Percentiles rank a stretch among this genome's conserved stretches.
Evolutionary conservation across 2,329 filamentous ascomycete genomes (phyloP).

Genomic region (Epichloe scottii): DNA sequence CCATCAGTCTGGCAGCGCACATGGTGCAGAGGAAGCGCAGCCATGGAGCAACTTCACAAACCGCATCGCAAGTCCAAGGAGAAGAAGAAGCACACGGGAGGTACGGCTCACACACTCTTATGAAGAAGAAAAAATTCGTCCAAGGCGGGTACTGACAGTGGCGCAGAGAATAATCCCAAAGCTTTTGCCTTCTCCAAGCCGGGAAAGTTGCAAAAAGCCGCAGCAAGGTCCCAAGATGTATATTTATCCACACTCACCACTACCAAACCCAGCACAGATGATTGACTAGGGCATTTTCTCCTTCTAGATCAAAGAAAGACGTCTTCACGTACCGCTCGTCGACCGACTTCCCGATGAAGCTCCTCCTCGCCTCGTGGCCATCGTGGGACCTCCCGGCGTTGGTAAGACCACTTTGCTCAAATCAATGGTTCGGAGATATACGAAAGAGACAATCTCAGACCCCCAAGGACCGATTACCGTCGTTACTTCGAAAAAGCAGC

Average conservation of each 20-base stretch:
- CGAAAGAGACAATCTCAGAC: conserved; percentile 84
- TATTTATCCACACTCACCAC: conserved; percentile 8
- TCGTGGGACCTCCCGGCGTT: conserved; percentile 88
- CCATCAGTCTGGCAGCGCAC: background rate
- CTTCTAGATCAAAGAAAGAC: conserved; percentile 76
- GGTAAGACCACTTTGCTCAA: conserved; percentile 95
- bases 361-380: conserved; percentile 81
- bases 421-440: conserved; percentile 84
- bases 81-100: conserved; percentile 59
- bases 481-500: conserved; percentile 89
- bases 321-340: conserved; percentile 90
- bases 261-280: background rate
- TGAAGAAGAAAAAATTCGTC: background rate
- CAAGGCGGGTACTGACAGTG: conserved; percentile 8
- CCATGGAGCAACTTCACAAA: conserved; percentile 73
- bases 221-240: conserved; percentile 61
- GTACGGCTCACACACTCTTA: conserved; percentile 21
- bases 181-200: conserved; percentile 78
- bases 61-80: conserved; percentile 79
- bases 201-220: conserved; percentile 65
- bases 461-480: conserved; percentile 89
- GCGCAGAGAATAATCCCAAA: conserved; percentile 66
- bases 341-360: conserved; percentile 93
- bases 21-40: conserved; percentile 4
- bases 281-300: background rate